These are phyloP conservation scores for Eustoma russellianum DNA, from an alignment of 257 asterid genomes.

Conservation along the genomic window DNA sequence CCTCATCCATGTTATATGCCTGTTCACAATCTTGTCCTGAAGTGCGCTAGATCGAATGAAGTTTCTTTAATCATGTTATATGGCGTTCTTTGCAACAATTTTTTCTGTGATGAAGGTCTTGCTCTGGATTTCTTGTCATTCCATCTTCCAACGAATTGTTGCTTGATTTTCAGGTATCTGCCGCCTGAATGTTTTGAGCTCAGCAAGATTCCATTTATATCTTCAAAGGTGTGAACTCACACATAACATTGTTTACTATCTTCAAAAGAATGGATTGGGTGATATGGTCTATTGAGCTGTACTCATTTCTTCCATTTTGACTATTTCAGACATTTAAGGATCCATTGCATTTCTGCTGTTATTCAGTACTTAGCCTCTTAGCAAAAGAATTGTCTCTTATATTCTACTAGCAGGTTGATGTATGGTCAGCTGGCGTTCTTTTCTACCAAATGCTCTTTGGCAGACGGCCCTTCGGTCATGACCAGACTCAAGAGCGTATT, in stretches of 20 bases:
- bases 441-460: slow-evolving; percentile 97
- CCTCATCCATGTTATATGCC: no score
- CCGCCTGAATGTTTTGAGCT: slow-evolving; percentile 99
- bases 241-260: background rate
- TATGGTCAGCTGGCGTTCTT: slow-evolving; percentile 93
- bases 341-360: background rate
- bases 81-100: no score
- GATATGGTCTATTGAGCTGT: background rate
- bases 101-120: background rate
- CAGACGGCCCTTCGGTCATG: slow-evolving; percentile 94
- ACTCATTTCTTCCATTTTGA: background rate
- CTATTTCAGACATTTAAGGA: background rate
- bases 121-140: background rate
- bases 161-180: slow-evolving; percentile 57
- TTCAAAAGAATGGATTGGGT: background rate
- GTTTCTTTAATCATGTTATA: no score
- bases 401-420: slow-evolving; percentile 70
- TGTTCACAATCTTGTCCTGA: no score
- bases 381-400: background rate
- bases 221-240: slow-evolving; percentile 66
- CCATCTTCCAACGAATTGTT: slow-evolving; percentile 3
- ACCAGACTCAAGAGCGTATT: slow-evolving; percentile 88
- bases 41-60: no score
- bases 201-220: slow-evolving; percentile 85
- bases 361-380: background rate